These are phyloP conservation scores for Larix kaempferi DNA, from an alignment of 75 land plant genomes.

Conservation along the genomic window DNA sequence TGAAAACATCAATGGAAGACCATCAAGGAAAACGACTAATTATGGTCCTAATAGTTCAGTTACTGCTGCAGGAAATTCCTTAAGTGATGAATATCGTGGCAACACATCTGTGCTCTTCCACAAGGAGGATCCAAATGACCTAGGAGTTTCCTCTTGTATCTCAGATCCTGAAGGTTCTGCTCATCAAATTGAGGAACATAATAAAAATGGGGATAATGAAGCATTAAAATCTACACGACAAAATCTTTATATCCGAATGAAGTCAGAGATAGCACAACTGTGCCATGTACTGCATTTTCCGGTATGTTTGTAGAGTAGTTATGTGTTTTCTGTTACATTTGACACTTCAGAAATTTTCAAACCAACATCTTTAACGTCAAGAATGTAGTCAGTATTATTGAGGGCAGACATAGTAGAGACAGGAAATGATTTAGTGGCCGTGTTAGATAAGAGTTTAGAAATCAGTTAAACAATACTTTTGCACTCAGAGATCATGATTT, in stretches of 20 bases:
- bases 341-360: neutral
- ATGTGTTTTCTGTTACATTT: neutral
- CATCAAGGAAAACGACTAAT: neutral
- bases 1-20: slow-evolving; percentile 1
- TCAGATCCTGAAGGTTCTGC: neutral
- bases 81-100: neutral
- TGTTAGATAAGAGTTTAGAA: neutral
- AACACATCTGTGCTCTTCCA: neutral
- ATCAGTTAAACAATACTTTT: neutral
- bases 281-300: slow-evolving; percentile 4
- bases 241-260: neutral
- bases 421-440: neutral
- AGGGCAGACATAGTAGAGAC: neutral
- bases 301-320: neutral
- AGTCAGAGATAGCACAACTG: slow-evolving; percentile 1
- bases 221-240: neutral
- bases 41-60: neutral
- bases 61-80: neutral
- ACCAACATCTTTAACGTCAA: neutral
- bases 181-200: slow-evolving; percentile 1
- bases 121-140: neutral
- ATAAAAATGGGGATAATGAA: neutral
- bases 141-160: neutral
- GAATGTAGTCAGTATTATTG: neutral
- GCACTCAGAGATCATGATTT: neutral